phyloP scores from a whole-genome alignment of 352 stramenopile species.

The Phytopythium oedochilum region DNA sequence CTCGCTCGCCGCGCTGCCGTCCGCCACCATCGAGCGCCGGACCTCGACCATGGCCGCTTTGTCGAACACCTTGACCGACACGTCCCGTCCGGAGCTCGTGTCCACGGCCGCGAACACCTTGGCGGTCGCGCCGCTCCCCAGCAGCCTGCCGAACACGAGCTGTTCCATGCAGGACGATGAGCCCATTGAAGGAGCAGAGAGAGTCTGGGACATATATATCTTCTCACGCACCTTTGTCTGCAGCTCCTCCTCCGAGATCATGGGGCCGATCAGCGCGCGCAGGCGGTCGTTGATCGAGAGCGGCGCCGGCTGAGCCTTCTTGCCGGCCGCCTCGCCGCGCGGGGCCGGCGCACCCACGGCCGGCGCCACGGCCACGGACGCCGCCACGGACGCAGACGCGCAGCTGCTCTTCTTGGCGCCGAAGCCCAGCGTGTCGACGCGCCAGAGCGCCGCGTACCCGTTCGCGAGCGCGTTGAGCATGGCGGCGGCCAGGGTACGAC shows the following conservation, averaged over 20 bases:
- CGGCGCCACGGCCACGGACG: not conserved
- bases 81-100: slow-evolving; percentile 29
- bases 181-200: no score
- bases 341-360: no score
- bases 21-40: slow-evolving; percentile 69
- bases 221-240: slow-evolving; percentile 28
- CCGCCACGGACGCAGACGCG: slow-evolving; percentile 2
- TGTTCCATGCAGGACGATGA: no score
- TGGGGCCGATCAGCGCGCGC: slow-evolving; percentile 50
- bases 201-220: not conserved
- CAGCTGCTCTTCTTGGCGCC: slow-evolving; percentile 6
- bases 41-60: slow-evolving; percentile 78
- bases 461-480: slow-evolving; percentile 21
- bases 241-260: slow-evolving; percentile 60
- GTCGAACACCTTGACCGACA: slow-evolving; percentile 83
- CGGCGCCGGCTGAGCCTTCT: slow-evolving; percentile 1
- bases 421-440: slow-evolving; percentile 26
- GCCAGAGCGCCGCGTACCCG: slow-evolving; percentile 38
- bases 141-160: slow-evolving; percentile 53
- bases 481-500: not conserved
- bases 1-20: slow-evolving; percentile 39
- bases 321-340: not conserved
- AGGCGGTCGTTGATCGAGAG: slow-evolving; percentile 58
- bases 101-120: slow-evolving; percentile 73
- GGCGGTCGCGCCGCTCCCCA: slow-evolving; percentile 69